These are phyloP conservation scores for Solanum phureja DNA, from an alignment of 257 asterid genomes.

Conservation along the genomic window DNA sequence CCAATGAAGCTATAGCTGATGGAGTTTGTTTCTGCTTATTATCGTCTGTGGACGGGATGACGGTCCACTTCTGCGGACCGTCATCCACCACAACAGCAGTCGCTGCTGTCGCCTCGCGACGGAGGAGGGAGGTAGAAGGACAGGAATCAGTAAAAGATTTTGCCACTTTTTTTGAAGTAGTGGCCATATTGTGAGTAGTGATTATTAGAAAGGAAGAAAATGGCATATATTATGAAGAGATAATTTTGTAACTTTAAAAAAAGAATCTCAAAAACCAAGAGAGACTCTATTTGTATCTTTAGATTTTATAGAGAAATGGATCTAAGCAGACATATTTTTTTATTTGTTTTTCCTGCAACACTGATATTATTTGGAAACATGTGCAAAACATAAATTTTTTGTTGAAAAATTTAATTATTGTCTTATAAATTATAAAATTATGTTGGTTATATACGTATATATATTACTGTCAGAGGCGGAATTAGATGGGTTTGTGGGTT, in stretches of 20 bases:
- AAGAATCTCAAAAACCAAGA: background rate
- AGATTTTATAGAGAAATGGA: background rate
- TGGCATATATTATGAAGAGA: background rate
- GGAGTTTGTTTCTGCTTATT: background rate
- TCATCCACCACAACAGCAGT: background rate
- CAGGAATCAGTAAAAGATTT: background rate
- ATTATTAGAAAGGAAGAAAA: background rate
- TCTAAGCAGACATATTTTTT: background rate
- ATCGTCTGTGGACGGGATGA: background rate
- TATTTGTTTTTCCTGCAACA: too few relatives aligned
- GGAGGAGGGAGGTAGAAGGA: background rate
- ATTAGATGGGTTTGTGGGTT: accelerated
- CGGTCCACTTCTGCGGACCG: background rate
- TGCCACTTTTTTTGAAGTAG: background rate
- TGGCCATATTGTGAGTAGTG: background rate
- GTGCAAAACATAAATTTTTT: background rate
- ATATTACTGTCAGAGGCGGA: too few relatives aligned
- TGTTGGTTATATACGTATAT: background rate
- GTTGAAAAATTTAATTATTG: background rate
- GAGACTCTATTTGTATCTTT: background rate
- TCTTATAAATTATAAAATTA: background rate
- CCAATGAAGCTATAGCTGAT: background rate
- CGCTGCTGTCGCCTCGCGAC: background rate
- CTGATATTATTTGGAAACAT: background rate
- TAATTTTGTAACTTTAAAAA: background rate